These are phyloP conservation scores for Dendrobium huoshanense DNA, from an alignment of 106 monocot genomes.

Conservation along the genomic window DNA sequence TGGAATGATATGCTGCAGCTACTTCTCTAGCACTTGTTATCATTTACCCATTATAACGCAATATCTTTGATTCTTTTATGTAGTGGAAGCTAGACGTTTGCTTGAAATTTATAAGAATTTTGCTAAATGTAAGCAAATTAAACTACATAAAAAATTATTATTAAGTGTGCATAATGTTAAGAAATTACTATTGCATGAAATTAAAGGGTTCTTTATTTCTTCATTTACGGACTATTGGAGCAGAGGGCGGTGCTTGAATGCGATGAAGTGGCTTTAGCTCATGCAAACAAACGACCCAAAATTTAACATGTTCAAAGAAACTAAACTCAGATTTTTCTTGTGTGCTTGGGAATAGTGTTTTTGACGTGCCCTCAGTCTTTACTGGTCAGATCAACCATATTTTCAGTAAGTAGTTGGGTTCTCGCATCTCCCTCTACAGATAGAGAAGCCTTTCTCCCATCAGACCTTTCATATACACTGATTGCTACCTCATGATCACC, in stretches of 20 bases:
- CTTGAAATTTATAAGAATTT: background rate
- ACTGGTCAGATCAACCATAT: background rate
- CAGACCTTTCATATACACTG: background rate
- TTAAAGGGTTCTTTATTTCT: background rate
- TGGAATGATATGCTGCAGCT: background rate
- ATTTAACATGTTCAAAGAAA: background rate
- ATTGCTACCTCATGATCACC: background rate
- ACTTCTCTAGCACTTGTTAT: background rate
- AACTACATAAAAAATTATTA: no score
- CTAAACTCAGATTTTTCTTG: background rate
- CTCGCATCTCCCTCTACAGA: background rate
- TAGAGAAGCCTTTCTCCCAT: background rate
- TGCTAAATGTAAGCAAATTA: background rate
- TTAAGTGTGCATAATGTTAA: no score
- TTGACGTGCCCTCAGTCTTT: background rate
- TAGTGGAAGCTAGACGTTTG: background rate
- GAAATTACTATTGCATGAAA: no score
- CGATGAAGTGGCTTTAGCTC: no score
- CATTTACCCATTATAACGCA: background rate
- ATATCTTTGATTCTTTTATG: background rate
- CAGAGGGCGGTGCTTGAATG: background rate
- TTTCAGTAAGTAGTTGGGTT: background rate
- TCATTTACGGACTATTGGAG: background rate
- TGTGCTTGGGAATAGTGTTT: background rate
- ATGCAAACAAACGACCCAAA: no score